Conservation (phyloP, 164 flowering plant genomes). For the Vitis rupestris region DNA sequence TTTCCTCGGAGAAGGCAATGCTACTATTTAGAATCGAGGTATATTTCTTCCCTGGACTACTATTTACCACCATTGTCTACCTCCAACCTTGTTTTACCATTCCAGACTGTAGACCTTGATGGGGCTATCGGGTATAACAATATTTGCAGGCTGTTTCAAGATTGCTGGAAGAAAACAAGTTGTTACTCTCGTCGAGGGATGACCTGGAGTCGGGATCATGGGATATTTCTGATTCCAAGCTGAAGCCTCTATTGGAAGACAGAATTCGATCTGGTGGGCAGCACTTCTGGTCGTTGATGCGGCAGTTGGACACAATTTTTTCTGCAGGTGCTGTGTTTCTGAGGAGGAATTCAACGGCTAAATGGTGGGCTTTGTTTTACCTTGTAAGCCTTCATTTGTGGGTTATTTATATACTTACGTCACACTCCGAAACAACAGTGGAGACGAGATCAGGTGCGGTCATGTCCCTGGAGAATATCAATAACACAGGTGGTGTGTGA, state of each 20-base stretch:
- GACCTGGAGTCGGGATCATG: slow-evolving; percentile 72
- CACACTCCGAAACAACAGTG: slow-evolving; percentile 53
- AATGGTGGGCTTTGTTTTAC: slow-evolving; percentile 61
- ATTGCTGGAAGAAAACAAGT: slow-evolving; percentile 62
- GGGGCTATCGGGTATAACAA: too few species aligned
- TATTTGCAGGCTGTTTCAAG: slow-evolving; percentile 66
- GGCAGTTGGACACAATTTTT: slow-evolving; percentile 72
- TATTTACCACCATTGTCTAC: too few species aligned
- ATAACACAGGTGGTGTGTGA: slow-evolving; percentile 50
- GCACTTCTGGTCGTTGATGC: slow-evolving; percentile 62
- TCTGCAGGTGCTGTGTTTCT: slow-evolving; percentile 64
- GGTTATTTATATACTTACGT: slow-evolving; percentile 76
- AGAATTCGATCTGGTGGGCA: slow-evolving; percentile 55
- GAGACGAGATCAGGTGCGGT: slow-evolving; percentile 68
- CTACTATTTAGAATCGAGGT: slow-evolving; percentile 87
- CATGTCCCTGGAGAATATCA: slow-evolving; percentile 73
- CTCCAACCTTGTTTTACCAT: too few species aligned
- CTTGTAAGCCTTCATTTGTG: slow-evolving; percentile 82
- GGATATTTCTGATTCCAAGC: slow-evolving; percentile 38
- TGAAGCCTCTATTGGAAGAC: slow-evolving; percentile 46
- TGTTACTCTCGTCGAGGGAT: slow-evolving; percentile 34
- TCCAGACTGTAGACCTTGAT: too few species aligned
- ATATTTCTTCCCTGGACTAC: slow-evolving; percentile 6
- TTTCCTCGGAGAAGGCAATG: slow-evolving; percentile 90
- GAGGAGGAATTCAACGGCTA: slow-evolving; percentile 67